Evolutionary conservation across 257 asterid species (phyloP), one percentile per base, ranked within the genome.

Genomic region (Solanum lignicaule): DNA sequence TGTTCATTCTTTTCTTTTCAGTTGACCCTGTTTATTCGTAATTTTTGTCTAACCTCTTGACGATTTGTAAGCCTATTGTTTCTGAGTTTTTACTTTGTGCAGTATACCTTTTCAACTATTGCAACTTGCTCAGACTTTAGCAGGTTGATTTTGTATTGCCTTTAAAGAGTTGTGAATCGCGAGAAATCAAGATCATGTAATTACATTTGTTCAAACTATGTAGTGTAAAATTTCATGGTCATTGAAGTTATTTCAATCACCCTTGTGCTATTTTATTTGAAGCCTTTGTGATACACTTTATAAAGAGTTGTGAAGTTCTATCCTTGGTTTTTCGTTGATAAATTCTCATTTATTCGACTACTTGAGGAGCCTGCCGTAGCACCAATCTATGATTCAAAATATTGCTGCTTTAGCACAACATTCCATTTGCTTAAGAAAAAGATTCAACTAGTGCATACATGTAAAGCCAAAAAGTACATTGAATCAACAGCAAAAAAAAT

Each of bases 11-110:
- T 90, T 82, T 60, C 75, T 87, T 78, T 71, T 62, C 83, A 60
- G 88, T 86, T 89, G 85, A 46, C 76, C 48, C 75, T 65, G 87
- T 27, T 85, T 88, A 48, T 92, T 87, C 76, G 32, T 29, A 48
- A 46, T 29, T 48, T 82, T 82, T 82, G 0, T 82, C 89, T 90
- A 83, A 89, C 93, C 85, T 85, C 36, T 83, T 55, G 73, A 52
- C 85, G 88, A 83, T 73, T 88, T 89, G 89, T 87, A 79, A 84
- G 90, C 88, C 87, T 79, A 60, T 82, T 35, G 12, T 68, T 72
- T 23, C 48, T 65, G 86, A 75, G 27, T 60, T 85, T 66, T 83
- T 79, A 46, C 83, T 92, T 88, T 92, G 92, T 83, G 85, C 86
- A 82, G 91, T 41, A 79, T 72, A 83, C 43, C 23, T 25, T 71